Base-by-base conservation (phyloP, 192 early-diverging fungal species). In the Entomortierella parvispora region DNA sequence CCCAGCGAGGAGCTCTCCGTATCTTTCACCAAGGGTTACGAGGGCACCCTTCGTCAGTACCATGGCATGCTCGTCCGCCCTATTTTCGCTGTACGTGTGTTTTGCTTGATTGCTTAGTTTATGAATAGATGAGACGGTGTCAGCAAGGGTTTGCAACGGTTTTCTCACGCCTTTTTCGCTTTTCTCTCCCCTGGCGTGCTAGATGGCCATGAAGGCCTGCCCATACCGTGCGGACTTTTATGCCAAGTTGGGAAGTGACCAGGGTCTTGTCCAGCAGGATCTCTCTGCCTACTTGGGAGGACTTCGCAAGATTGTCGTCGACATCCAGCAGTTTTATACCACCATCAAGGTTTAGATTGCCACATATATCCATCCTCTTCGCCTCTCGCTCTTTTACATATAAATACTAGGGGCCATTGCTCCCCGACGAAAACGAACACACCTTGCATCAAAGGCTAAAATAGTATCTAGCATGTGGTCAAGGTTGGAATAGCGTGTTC, bases 171-270 rank as follows among this genome's bases (percentile, higher is more conserved):
- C 47, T 20, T 20, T 25, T 29, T 69, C 25, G 60, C 23, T 23
- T 28, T 43, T 60, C n/a, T n/a, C n/a, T n/a, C n/a, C n/a, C n/a
- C n/a, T n/a, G n/a, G n/a, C n/a, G n/a, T n/a, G n/a, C n/a, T 63
- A 93, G 91, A 60, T 93, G 46, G 94, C 93, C 9, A 97, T 99
- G 96, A 90, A 89, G 71, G 94, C 93, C 12, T 97, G 96, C 80
- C 97, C 97, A 23, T 87, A 89, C 67, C 94, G 96, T 55, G 87
- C 86, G 43, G 90, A 91, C 62, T 97, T 99, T 81, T 99, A 95
- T 79, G 84, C 83, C 29, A 95, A 93, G 80, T 83, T 99, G 25
- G 92, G 93, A 51, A 81, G 81, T 33, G 83, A 86, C 69, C 83
- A 88, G 51, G 83, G 83, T 23, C 83, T 83, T 45, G 85, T 90